A percentile compares a stretch with the other conserved stretches of the same genome.
Conservation (phyloP, 768 basidiomycete genomes). For the Lyophyllum semitale region DNA sequence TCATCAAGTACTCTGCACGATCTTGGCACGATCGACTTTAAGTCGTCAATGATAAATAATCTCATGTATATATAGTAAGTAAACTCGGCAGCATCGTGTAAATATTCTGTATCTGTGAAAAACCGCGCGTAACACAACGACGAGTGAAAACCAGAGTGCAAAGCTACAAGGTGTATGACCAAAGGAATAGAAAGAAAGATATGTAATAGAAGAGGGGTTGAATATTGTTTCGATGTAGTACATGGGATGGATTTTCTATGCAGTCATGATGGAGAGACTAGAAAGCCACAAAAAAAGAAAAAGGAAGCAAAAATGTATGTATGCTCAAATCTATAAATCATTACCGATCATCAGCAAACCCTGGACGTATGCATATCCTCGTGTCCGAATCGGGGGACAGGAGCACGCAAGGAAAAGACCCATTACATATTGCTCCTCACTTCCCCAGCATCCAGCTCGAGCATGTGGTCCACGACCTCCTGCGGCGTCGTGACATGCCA, state of each 20-base stretch:
- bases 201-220: too few relatives aligned
- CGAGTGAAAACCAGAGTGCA: too few relatives aligned
- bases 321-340: too few relatives aligned
- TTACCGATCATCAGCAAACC: not conserved
- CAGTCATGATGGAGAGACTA: too few relatives aligned
- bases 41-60: not conserved
- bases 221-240: too few relatives aligned
- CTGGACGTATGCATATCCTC: too few relatives aligned
- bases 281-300: not conserved
- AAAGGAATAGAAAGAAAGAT: too few relatives aligned
- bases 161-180: too few relatives aligned
- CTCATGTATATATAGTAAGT: not conserved
- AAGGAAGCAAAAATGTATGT: not conserved
- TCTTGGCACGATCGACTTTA: too few relatives aligned
- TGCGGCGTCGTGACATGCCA: constrained; percentile 92
- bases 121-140: not conserved
- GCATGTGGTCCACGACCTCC: constrained; percentile 83
- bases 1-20: too few relatives aligned
- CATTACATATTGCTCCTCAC: constrained; percentile 7
- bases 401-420: not conserved
- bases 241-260: too few relatives aligned
- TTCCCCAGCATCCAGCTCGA: constrained; percentile 50
- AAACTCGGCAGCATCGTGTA: not conserved
- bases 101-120: not conserved
- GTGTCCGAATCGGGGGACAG: too few relatives aligned